Percentiles rank a stretch among this genome's conserved stretches.
phyloP scores from a whole-genome alignment of 768 basidiomycete species.

The Roridomyces roridus region DNA sequence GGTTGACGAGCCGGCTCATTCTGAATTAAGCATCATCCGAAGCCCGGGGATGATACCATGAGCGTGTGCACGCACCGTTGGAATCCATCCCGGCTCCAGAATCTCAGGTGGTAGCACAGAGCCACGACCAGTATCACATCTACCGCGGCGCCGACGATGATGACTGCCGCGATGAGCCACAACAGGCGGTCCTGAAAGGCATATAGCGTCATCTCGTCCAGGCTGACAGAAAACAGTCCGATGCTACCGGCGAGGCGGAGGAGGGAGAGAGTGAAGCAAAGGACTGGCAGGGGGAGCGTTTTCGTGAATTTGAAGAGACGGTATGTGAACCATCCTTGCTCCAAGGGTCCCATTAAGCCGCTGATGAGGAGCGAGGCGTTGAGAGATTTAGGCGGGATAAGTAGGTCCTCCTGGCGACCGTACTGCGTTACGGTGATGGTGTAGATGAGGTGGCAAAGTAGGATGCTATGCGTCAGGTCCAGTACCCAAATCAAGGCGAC shows the following conservation, averaged over 20 bases:
- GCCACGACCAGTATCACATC: neutral
- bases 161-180: neutral
- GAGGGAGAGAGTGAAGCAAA: too few species aligned
- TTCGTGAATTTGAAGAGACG: neutral
- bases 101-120: neutral
- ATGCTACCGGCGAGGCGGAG: neutral
- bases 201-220: neutral
- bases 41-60: too few species aligned
- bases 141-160: neutral
- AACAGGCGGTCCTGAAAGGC: neutral
- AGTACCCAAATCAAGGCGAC: neutral
- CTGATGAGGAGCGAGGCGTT: neutral
- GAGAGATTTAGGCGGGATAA: conserved; percentile 20
- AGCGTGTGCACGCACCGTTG: too few species aligned
- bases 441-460: conserved; percentile 29
- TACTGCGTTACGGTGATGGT: conserved; percentile 29
- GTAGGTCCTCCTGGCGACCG: conserved; percentile 22
- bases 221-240: neutral
- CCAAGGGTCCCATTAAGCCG: neutral
- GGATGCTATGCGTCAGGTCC: conserved; percentile 26
- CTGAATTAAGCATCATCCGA: too few species aligned
- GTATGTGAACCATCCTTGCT: too few species aligned
- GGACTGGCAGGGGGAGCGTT: too few species aligned
- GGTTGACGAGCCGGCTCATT: conserved; percentile 3
- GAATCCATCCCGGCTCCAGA: neutral